These are phyloP conservation scores for Diplodia sapinea DNA, from an alignment of 2,329 filamentous ascomycete species.

Conservation along the genomic window DNA sequence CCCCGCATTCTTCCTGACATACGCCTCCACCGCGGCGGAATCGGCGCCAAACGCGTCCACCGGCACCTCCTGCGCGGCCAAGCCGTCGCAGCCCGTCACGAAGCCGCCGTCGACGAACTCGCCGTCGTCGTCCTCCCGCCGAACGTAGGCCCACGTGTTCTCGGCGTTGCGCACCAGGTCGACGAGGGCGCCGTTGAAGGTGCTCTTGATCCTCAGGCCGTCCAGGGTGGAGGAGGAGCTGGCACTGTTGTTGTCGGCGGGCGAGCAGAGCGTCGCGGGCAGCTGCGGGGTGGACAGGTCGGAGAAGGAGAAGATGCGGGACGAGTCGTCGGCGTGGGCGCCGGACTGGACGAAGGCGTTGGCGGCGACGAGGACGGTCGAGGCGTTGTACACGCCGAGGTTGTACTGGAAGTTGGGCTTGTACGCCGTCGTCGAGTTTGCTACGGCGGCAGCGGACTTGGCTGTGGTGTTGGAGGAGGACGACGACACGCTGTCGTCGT, in stretches of 20 bases:
- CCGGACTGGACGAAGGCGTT: constrained; percentile 19
- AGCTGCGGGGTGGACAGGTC: constrained; percentile 18
- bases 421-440: constrained; percentile 3
- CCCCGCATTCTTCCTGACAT: constrained; percentile 19
- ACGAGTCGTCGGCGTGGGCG: neutral
- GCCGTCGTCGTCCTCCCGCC: neutral
- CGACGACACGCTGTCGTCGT: neutral
- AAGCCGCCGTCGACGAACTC: constrained; percentile 4
- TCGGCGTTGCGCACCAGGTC: neutral
- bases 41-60: neutral
- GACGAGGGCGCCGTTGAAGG: constrained; percentile 13
- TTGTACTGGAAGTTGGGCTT: constrained; percentile 22
- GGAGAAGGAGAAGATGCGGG: constrained; percentile 26
- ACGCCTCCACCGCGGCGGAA: neutral
- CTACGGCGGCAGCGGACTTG: no score
- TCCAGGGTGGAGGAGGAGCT: neutral
- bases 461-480: neutral
- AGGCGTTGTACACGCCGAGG: constrained; percentile 23
- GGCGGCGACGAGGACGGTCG: constrained; percentile 3
- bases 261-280: constrained; percentile 13
- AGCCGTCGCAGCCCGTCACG: neutral
- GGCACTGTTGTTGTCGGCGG: neutral
- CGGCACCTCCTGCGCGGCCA: constrained; percentile 5
- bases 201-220: neutral
- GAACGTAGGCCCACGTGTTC: neutral